Base-by-base conservation (phyloP, 2,329 filamentous ascomycete genomes). In the Penicillium sp. region DNA sequence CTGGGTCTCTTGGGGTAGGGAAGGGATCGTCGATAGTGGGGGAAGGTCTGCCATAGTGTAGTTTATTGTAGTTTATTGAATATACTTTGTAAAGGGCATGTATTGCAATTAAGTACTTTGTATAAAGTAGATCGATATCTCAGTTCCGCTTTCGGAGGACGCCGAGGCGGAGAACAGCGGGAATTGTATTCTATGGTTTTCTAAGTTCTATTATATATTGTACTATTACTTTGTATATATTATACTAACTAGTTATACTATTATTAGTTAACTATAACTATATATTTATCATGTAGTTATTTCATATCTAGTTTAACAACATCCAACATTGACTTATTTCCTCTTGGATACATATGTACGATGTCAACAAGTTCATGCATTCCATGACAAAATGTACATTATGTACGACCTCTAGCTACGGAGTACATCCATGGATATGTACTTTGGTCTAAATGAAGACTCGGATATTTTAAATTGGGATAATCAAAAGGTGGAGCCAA, bases 1-100 rank as follows among this genome's bases (percentile, higher is more conserved):
- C 40, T 89, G 82, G 21, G 82, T 77, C 29, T 79, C 68, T 31
- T 84, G 80, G 19, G 86, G 71, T 49, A 88, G 82, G 47, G 77
- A 75, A 27, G 81, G 77, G 40, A 95, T 78, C 15, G 77, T 75
- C 46, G 78, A 71, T 67, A 88, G 79, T 29, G 81, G 71, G 13
- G 89, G 89, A 7, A 94, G 81, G 29, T 58, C 55, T 49, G 65
- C 50, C 69, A 71, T 72, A 50, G 31, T 58, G 46, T 41, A 48
- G 48, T 41, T 23, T 27, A 41, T 48, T 42, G 48, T 41, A n/a
- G 4, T 31, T 29, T 31, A 12, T 29, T 57, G 12, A 31, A 29
- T 15, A 2, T 31, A 31, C 29, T 31, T 31, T 31, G 1, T n/a
- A n/a, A 23, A 23, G 43, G 51, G 43, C 15, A 47, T 37, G 31